phyloP scores from a whole-genome alignment of 306 rosid species.

The Vigna mungo region DNA sequence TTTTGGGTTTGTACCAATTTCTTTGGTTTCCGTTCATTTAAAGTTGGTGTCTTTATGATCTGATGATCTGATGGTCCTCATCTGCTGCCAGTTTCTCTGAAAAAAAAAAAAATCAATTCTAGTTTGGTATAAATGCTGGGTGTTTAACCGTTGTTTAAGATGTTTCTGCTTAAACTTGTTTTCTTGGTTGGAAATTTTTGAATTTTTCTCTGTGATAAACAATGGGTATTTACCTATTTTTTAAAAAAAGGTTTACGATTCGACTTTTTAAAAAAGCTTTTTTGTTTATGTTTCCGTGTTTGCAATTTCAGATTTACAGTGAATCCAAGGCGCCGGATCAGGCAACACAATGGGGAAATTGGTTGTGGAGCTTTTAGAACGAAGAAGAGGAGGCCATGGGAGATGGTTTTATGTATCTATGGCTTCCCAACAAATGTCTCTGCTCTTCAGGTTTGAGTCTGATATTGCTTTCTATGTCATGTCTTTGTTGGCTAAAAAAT shows the following conservation, averaged over 20 bases:
- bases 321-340: conserved; percentile 84
- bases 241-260: not conserved
- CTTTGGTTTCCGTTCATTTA: conserved; percentile 14
- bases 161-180: not conserved
- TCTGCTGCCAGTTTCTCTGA: not conserved
- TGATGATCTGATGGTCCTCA: conserved; percentile 13
- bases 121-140: not conserved
- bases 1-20: conserved; percentile 12
- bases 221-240: not conserved
- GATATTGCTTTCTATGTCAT: not conserved
- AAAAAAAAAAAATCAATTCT: not conserved
- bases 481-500: conserved; percentile 1
- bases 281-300: conserved; percentile 8
- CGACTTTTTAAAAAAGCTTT: not conserved
- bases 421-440: conserved; percentile 91
- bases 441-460: conserved; percentile 90
- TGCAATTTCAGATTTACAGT: conserved; percentile 81
- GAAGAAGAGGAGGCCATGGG: conserved; percentile 90
- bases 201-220: not conserved
- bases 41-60: conserved; percentile 1
- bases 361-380: conserved; percentile 89
- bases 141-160: not conserved
- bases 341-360: conserved; percentile 98
- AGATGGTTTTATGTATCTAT: conserved; percentile 91
- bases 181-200: not conserved